phyloP scores from a whole-genome alignment of 2,329 filamentous ascomycete species.

The Epichloe hybrida region DNA sequence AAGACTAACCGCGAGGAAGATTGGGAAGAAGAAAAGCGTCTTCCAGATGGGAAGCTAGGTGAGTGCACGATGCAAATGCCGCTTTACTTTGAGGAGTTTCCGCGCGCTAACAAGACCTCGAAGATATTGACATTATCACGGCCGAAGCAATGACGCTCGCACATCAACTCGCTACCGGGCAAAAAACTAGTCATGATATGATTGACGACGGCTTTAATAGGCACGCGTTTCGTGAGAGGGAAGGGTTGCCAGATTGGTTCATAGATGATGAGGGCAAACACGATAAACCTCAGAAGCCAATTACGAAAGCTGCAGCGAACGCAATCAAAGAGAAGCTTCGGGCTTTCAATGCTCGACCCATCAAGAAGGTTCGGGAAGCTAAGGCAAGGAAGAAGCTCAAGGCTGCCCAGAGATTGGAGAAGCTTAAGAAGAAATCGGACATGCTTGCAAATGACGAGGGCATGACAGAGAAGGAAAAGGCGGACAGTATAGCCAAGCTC shows the following conservation, averaged over 20 bases:
- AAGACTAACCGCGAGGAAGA: constrained; percentile 38
- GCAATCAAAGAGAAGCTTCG: constrained; percentile 93
- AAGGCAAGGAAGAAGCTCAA: constrained; percentile 96
- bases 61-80: constrained; percentile 13
- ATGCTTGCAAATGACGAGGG: constrained; percentile 78
- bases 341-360: constrained; percentile 85
- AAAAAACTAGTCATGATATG: constrained; percentile 70
- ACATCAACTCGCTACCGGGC: constrained; percentile 76
- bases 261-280: constrained; percentile 81
- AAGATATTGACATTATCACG: constrained; percentile 96
- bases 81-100: not conserved
- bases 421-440: constrained; percentile 94
- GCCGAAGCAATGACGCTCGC: constrained; percentile 97
- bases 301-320: constrained; percentile 73
- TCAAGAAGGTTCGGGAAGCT: constrained; percentile 97
- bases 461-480: constrained; percentile 93
- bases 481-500: constrained; percentile 65
- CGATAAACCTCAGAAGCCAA: constrained; percentile 75
- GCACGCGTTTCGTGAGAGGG: constrained; percentile 75
- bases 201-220: constrained; percentile 92
- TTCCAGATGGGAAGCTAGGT: constrained; percentile 50
- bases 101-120: constrained; percentile 9
- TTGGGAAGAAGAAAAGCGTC: constrained; percentile 54
- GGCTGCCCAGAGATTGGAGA: constrained; percentile 80
- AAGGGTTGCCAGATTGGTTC: constrained; percentile 96